Evolutionary conservation across 495 filamentous ascomycete species (phyloP), one percentile per base, ranked within the genome.

Genomic region (Aspergillus baeticus): DNA sequence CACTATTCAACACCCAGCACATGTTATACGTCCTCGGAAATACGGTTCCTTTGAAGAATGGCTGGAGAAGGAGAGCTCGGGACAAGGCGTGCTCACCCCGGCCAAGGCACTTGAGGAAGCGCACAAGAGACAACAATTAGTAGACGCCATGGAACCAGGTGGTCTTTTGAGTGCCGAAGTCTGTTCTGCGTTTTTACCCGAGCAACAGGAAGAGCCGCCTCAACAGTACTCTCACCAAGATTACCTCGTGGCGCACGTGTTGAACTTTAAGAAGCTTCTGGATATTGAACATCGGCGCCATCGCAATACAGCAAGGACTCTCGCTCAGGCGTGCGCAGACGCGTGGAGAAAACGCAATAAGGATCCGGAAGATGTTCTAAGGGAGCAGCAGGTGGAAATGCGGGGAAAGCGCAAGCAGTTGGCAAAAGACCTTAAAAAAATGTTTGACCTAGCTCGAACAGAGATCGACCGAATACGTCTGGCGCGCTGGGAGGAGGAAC

Each of bases 191-290:
- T 96, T 87, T 63, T 77, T 83, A n/a, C 86, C 87, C 0, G 91
- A 96, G 55, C 80, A 84, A 41, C 87, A 90, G 58, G 77, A 83
- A 37, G 84, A 87, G 52, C 89, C 88, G 2, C 80, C 85, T 6
- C 82, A 81, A 54, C 90, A 90, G 51, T 96, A 90, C 73, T 85
- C 86, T 14, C 92, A 96, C 63, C 81, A 83, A 54, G 92, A 97
- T 64, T 89, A 96, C 63, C 78, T 98, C 7, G 81, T 90, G 38
- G 84, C 86, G 13, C 91, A 96, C 61, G 90, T 89, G 41, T 59
- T 89, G 10, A 83, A 91, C 59, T 92, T 98, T 62, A 84, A 89
- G 37, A 85, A 81, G 58, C 75, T 96, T 36, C 79, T 97, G 75
- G 72, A 85, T 20, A 78, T 84, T 50, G 95, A 98, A 68, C 83